These are phyloP conservation scores for Emydomyces testavorans DNA, from an alignment of 2,329 filamentous ascomycete species.

Conservation along the genomic window DNA sequence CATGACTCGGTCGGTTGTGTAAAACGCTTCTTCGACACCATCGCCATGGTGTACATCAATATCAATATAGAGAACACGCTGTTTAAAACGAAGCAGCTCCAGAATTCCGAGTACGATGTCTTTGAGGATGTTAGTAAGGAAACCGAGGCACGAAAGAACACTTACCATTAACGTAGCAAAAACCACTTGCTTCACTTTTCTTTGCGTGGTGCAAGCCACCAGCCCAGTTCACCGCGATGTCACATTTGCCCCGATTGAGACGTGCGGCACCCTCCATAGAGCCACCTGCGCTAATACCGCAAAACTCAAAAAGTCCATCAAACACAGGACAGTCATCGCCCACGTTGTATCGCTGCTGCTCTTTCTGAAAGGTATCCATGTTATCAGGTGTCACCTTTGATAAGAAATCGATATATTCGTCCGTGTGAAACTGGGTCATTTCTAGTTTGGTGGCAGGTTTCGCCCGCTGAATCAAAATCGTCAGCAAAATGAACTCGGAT, in stretches of 20 bases:
- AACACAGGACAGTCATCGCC: slow-evolving; percentile 56
- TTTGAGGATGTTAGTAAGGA: slow-evolving; percentile 21
- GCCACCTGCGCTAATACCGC: slow-evolving; percentile 57
- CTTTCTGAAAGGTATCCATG: slow-evolving; percentile 84
- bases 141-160: not conserved
- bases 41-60: slow-evolving; percentile 59
- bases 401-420: slow-evolving; percentile 62
- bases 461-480: slow-evolving; percentile 47
- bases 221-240: slow-evolving; percentile 71
- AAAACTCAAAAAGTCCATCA: slow-evolving; percentile 59
- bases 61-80: slow-evolving; percentile 54
- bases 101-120: slow-evolving; percentile 57
- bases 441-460: slow-evolving; percentile 64
- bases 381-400: slow-evolving; percentile 94
- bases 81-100: slow-evolving; percentile 52
- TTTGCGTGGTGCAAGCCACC: slow-evolving; percentile 95
- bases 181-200: slow-evolving; percentile 85
- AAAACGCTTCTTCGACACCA: slow-evolving; percentile 60
- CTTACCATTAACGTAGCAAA: slow-evolving; percentile 87
- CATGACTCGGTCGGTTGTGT: slow-evolving; percentile 61
- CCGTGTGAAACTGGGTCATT: slow-evolving; percentile 63
- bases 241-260: slow-evolving; percentile 56
- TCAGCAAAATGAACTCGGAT: slow-evolving; percentile 19
- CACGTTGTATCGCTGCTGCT: slow-evolving; percentile 70
- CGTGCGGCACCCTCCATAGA: slow-evolving; percentile 61